Evolutionary conservation across 2,329 filamentous ascomycete genomes (phyloP).

Genomic region (Calonectria honghensis): DNA sequence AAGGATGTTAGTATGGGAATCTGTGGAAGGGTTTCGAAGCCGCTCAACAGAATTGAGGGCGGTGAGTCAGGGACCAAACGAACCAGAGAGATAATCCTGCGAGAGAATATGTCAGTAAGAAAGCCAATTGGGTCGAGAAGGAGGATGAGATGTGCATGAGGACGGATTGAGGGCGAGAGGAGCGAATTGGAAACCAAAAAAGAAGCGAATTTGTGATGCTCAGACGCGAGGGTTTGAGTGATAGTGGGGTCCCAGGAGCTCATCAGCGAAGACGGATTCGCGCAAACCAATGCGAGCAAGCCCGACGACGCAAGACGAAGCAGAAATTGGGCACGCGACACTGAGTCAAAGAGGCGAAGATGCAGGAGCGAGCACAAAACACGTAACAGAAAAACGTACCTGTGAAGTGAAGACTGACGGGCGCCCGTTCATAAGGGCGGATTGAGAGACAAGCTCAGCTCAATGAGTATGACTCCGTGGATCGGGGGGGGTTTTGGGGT

Average conservation of each 20-base stretch:
- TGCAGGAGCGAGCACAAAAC: not conserved
- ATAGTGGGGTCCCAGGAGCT: slow-evolving; percentile 46
- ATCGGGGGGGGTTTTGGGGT: slow-evolving; percentile 31
- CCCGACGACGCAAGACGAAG: slow-evolving; percentile 26
- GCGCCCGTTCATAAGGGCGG: slow-evolving; percentile 90
- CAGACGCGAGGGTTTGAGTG: slow-evolving; percentile 35
- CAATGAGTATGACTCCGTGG: slow-evolving; percentile 48
- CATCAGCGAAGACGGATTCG: slow-evolving; percentile 35
- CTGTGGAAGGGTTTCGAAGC: slow-evolving; percentile 34
- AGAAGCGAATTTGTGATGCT: not conserved
- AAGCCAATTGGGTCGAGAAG: slow-evolving; percentile 45
- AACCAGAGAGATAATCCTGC: slow-evolving; percentile 86
- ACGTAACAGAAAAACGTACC: slow-evolving; percentile 68
- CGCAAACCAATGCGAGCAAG: slow-evolving; percentile 24
- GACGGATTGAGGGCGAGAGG: not conserved
- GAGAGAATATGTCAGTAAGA: slow-evolving; percentile 64
- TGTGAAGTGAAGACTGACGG: slow-evolving; percentile 91
- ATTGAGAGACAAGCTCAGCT: slow-evolving; percentile 63
- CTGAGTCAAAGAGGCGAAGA: slow-evolving; percentile 1
- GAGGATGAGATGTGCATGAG: slow-evolving; percentile 31
- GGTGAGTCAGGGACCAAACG: slow-evolving; percentile 67
- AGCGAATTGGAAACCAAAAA: slow-evolving; percentile 27
- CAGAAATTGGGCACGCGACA: slow-evolving; percentile 23
- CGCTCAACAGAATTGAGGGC: slow-evolving; percentile 49
- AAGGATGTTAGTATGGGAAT: slow-evolving; percentile 43